These are phyloP conservation scores for Prunus fruticosa DNA, from an alignment of 306 rosid genomes.

Conservation along the genomic window DNA sequence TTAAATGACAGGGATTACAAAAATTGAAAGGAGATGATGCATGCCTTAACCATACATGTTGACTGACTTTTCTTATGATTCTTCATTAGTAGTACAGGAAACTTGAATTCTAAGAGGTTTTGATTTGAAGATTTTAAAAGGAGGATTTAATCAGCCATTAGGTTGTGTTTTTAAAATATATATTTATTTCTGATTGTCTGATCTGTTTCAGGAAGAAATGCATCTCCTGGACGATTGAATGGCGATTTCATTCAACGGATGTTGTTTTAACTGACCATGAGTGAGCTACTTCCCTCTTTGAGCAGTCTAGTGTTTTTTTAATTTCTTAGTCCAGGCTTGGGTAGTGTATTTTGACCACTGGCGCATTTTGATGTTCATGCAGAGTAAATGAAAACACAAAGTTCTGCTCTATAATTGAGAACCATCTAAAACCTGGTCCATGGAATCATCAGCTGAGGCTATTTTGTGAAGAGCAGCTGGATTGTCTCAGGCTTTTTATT, in stretches of 20 bases:
- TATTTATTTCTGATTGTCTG: background rate
- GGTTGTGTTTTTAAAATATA: background rate
- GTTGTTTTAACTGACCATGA: constrained; percentile 60
- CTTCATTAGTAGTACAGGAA: background rate
- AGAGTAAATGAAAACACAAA: constrained; percentile 64
- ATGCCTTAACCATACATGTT: background rate
- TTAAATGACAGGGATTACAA: background rate
- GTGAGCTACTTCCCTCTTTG: constrained; percentile 40
- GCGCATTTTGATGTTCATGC: constrained; percentile 24
- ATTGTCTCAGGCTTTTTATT: constrained; percentile 67
- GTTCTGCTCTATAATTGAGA: constrained; percentile 50
- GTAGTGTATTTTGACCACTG: constrained; percentile 12
- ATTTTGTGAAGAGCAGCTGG: constrained; percentile 55
- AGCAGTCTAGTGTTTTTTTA: background rate
- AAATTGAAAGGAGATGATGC: background rate
- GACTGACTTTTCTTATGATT: background rate
- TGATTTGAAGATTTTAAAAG: constrained; percentile 9
- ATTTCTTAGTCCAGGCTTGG: background rate
- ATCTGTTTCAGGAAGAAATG: constrained; percentile 59
- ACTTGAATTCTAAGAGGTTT: background rate
- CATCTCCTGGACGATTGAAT: constrained; percentile 91
- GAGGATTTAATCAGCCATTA: background rate
- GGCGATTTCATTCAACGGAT: constrained; percentile 69
- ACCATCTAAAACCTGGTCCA: constrained; percentile 74
- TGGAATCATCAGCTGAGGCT: constrained; percentile 64